Evolutionary conservation across 2,329 filamentous ascomycete genomes (phyloP).

Genomic region (Myriosclerotinia duriaeana): DNA sequence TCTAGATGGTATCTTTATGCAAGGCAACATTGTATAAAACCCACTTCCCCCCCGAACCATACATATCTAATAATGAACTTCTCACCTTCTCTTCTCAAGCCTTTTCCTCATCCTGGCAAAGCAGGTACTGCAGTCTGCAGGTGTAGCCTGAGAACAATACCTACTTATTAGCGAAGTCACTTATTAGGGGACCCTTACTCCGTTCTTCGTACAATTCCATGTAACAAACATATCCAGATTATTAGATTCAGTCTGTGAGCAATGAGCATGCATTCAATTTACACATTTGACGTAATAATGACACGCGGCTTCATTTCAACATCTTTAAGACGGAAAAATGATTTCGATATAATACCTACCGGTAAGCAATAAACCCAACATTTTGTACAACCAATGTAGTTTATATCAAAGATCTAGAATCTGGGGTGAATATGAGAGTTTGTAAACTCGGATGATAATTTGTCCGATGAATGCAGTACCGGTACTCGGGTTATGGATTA

Average conservation of each 20-base stretch:
- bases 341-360: neutral
- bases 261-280: neutral
- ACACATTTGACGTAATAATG: neutral
- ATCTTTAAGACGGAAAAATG: neutral
- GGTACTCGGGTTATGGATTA: neutral
- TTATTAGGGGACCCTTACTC: neutral
- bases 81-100: neutral
- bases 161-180: neutral
- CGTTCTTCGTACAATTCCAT: no score
- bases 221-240: neutral
- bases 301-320: neutral
- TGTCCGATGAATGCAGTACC: neutral
- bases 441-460: neutral
- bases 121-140: neutral
- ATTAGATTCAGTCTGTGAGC: neutral
- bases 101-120: neutral
- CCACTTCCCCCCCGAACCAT: neutral
- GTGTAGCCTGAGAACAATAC: neutral
- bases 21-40: neutral
- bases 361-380: neutral
- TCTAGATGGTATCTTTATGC: neutral
- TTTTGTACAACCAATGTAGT: constrained; percentile 7
- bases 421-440: neutral
- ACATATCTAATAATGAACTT: neutral
- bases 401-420: neutral